Conservation (phyloP, 2,329 filamentous ascomycete species). For the Aspergillus pseudotamarii region DNA sequence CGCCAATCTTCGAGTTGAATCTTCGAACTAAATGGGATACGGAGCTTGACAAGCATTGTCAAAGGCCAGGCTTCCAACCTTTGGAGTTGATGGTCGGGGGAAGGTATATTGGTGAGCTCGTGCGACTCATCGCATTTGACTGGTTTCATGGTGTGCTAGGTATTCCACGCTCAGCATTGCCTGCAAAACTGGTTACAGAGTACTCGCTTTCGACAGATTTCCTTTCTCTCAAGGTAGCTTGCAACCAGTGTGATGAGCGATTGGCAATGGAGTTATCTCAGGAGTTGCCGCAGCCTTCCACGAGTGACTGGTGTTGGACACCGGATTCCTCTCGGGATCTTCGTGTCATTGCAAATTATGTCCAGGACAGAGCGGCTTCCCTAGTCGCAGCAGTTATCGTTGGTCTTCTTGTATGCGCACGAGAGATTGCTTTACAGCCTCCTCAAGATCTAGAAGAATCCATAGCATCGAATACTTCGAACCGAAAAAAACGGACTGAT, state of each 20-base stretch:
- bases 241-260: conserved; percentile 49
- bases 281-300: conserved; percentile 51
- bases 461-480: not conserved
- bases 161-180: conserved; percentile 50
- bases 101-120: conserved; percentile 72
- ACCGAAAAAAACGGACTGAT: conserved; percentile 16
- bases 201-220: conserved; percentile 70
- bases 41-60: conserved; percentile 63
- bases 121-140: conserved; percentile 67
- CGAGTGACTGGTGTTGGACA: conserved; percentile 61
- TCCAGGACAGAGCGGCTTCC: conserved; percentile 69
- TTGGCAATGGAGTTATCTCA: conserved; percentile 48
- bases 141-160: conserved; percentile 54
- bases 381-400: conserved; percentile 71
- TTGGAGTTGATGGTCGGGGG: conserved; percentile 80
- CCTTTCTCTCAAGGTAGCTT: conserved; percentile 66
- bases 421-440: conserved; percentile 57
- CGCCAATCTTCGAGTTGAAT: conserved; percentile 61
- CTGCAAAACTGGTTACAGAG: conserved; percentile 53
- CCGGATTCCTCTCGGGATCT: conserved; percentile 60
- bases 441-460: not conserved
- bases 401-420: conserved; percentile 66
- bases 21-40: conserved; percentile 71
- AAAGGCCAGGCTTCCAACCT: conserved; percentile 72
- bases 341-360: conserved; percentile 65